Evolutionary conservation across 768 basidiomycete species (phyloP).

Genomic region (Botryobasidium botryosum): DNA sequence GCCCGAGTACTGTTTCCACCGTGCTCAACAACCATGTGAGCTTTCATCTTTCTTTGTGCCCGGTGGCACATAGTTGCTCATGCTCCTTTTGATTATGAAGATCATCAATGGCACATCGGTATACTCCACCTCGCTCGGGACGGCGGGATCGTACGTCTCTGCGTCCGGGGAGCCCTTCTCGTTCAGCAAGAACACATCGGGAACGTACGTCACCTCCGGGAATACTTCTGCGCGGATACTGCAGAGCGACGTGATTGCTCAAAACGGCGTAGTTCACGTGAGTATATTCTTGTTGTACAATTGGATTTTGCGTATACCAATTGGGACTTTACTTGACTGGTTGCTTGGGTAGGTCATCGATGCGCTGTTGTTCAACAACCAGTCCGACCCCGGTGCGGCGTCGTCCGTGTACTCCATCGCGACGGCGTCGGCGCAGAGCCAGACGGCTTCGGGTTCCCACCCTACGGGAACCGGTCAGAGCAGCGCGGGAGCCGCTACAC

Average conservation of each 20-base stretch:
- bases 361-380: constrained; percentile 32
- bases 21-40: constrained; percentile 46
- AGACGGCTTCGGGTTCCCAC: too few species aligned
- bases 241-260: constrained; percentile 38
- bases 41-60: not conserved
- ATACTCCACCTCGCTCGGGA: constrained; percentile 38
- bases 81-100: too few species aligned
- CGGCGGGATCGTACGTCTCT: too few species aligned
- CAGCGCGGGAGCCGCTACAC: too few species aligned
- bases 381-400: constrained; percentile 28
- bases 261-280: constrained; percentile 52
- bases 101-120: constrained; percentile 49
- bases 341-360: constrained; percentile 27
- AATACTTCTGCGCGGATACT: constrained; percentile 35
- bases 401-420: constrained; percentile 28
- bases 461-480: too few species aligned
- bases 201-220: constrained; percentile 35
- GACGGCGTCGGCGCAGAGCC: constrained; percentile 10
- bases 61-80: too few species aligned
- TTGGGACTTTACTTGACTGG: too few species aligned
- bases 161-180: constrained; percentile 39
- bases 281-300: not conserved
- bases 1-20: constrained; percentile 29
- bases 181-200: constrained; percentile 38
- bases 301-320: not conserved